These are phyloP conservation scores for Beauveria sp. DNA, from an alignment of 2,329 filamentous ascomycete genomes.

Conservation along the genomic window DNA sequence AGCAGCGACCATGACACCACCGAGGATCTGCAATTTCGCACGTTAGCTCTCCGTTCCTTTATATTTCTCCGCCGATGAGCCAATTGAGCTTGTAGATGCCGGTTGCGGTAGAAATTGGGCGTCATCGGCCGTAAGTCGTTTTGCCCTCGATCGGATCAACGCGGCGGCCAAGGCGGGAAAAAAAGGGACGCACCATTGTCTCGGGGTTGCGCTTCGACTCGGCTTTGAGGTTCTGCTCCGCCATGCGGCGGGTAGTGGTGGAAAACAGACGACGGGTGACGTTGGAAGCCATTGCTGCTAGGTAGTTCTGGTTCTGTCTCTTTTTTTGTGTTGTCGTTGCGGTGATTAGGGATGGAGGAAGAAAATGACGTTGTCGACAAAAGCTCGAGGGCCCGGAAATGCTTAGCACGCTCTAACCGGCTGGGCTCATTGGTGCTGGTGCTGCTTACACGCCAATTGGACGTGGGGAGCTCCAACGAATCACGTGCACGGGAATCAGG, in stretches of 20 bases:
- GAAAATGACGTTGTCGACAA: constrained; percentile 8
- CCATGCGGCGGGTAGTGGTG: constrained; percentile 44
- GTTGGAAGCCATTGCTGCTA: constrained; percentile 40
- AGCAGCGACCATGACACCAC: constrained; percentile 82
- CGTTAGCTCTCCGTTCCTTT: background rate
- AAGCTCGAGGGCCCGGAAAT: background rate
- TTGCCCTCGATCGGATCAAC: background rate
- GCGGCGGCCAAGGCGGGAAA: background rate
- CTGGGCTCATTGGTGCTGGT: background rate
- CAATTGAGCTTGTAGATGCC: background rate
- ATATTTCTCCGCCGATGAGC: background rate
- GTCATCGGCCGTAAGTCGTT: background rate
- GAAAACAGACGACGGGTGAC: constrained; percentile 49
- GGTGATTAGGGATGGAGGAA: background rate
- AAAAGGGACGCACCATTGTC: constrained; percentile 35
- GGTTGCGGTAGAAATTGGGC: too few relatives aligned
- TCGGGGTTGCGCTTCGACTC: constrained; percentile 50
- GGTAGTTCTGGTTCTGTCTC: background rate
- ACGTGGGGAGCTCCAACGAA: constrained; percentile 1
- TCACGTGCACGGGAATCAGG: constrained; percentile 11
- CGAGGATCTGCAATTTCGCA: constrained; percentile 60
- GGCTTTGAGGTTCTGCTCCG: constrained; percentile 43
- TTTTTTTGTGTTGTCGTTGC: background rate
- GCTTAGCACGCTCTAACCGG: background rate
- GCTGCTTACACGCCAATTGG: background rate